Evolutionary conservation across 805 yeast genomes (phyloP).

Genomic region (Hanseniaspora nectarophila): DNA sequence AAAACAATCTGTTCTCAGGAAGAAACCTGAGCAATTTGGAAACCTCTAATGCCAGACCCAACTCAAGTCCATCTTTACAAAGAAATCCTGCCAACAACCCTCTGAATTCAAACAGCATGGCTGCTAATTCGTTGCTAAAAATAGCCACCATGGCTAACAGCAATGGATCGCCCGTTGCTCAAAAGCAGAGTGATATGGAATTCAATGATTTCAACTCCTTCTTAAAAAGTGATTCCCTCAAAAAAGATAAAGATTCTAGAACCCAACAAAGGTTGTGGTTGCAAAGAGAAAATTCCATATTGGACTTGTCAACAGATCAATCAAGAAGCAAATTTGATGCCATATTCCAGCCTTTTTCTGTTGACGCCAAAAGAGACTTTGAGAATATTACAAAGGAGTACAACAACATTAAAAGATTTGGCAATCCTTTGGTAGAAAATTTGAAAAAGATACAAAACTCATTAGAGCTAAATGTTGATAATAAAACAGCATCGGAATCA

Average conservation of each 20-base stretch:
- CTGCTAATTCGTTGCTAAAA: conserved; percentile 3
- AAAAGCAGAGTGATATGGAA: neutral
- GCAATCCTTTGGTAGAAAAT: conserved; percentile 58
- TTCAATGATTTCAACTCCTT: conserved; percentile 34
- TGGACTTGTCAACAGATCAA: conserved; percentile 38
- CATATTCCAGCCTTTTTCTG: conserved; percentile 35
- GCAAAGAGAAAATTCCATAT: conserved; percentile 60
- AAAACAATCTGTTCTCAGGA: neutral
- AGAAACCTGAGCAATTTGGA: neutral
- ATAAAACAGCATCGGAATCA: neutral
- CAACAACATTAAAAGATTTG: conserved; percentile 52
- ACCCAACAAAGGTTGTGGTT: conserved; percentile 79
- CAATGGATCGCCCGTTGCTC: conserved; percentile 12
- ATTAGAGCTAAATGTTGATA: conserved; percentile 14
- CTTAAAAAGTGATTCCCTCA: conserved; percentile 28
- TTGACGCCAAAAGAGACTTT: conserved; percentile 59
- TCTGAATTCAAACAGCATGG: neutral
- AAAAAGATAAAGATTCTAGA: conserved; percentile 43
- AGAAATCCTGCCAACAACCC: neutral
- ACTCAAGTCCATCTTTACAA: neutral
- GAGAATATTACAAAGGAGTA: conserved; percentile 69
- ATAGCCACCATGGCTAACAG: conserved; percentile 12
- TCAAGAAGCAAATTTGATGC: conserved; percentile 21
- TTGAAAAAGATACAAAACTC: conserved; percentile 36
- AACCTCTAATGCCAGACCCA: neutral